Base-by-base conservation (phyloP, 73 alveolate species). In the Uronychia binucleata region DNA sequence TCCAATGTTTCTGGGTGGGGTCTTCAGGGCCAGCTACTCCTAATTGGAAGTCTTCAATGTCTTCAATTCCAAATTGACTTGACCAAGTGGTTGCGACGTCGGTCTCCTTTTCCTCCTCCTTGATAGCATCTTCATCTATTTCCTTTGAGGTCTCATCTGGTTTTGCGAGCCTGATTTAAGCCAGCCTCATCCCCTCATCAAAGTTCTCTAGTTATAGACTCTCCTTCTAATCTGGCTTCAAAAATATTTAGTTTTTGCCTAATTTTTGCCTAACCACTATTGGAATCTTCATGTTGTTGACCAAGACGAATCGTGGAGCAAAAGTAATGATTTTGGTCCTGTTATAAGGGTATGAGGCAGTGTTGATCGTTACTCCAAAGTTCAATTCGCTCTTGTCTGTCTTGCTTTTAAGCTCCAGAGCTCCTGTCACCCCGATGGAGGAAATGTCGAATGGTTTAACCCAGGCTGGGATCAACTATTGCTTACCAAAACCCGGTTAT, bases 41-140 rank as follows among this genome's bases (percentile, higher is more conserved):
- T 26, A 88, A 76, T 59, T 91, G 82, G 82, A 91, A 91, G 77
- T 88, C 94, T 77, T 84, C 96, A 30, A 91, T 67, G 59, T 91
- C 91, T 59, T 88, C 92, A 14, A 91, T 82, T 8, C 83, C 35
- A 83, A 91, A 91, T 29, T 88, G 88, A 31, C 93, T 75, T 35
- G 91, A 75, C 96, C 96, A 91, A 25, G 29, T 60, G 1, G 76
- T 32, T 26, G 58, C 78, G 8, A 79, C 19, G 67, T 46, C 67
- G 5, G 67, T 46, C 19, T 46, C 67, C 30, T 14, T 79, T 1
- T 29, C 33, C 58, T n/a, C n/a, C n/a, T 79, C 28, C 1, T 28
- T 34, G 13, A 33, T 25, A 28, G 26, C 84, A 32, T 32, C 35
- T 30, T 78, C 14, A 26, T 78, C 84, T 46, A 67, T 1, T 5